phyloP scores from a whole-genome alignment of 441 rosid species.

The Pelargonium cotyledonis region DNA sequence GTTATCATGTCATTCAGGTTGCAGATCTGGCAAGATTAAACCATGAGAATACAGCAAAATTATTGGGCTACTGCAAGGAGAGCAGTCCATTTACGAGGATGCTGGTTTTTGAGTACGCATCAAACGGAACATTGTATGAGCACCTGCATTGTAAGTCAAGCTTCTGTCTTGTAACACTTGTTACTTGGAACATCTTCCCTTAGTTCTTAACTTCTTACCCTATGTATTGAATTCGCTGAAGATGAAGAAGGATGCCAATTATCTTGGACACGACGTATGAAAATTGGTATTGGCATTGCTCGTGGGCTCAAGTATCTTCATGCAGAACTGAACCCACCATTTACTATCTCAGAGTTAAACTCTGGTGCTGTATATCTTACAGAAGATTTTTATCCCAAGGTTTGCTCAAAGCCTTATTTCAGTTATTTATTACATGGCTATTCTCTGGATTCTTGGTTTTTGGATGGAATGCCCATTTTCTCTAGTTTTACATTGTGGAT shows the following conservation, averaged over 20 bases:
- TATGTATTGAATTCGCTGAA: conserved; percentile 29
- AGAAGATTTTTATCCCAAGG: conserved; percentile 95
- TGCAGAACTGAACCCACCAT: conserved; percentile 76
- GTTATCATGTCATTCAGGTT: conserved; percentile 47
- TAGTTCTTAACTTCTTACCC: conserved; percentile 13
- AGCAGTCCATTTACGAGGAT: conserved; percentile 79
- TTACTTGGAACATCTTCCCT: conserved; percentile 8
- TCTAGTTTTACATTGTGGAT: not conserved
- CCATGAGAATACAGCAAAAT: conserved; percentile 73
- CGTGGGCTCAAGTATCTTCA: conserved; percentile 90
- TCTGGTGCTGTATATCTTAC: conserved; percentile 90
- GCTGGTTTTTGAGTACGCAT: conserved; percentile 91
- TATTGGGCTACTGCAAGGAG: conserved; percentile 84
- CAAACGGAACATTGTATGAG: conserved; percentile 88
- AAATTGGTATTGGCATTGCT: conserved; percentile 75
- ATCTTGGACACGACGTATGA: conserved; percentile 91
- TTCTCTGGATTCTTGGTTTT: not conserved
- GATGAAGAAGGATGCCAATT: conserved; percentile 86
- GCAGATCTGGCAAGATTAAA: conserved; percentile 88
- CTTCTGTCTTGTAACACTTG: conserved; percentile 11
- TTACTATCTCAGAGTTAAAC: conserved; percentile 83
- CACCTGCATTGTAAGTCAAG: conserved; percentile 82
- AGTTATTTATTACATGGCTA: not conserved
- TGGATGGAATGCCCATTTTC: not conserved
- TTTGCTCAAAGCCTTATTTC: conserved; percentile 18